Evolutionary conservation across 441 rosid species (phyloP), one percentile per base, ranked within the genome.

Genomic region (Syzygium malaccense): DNA sequence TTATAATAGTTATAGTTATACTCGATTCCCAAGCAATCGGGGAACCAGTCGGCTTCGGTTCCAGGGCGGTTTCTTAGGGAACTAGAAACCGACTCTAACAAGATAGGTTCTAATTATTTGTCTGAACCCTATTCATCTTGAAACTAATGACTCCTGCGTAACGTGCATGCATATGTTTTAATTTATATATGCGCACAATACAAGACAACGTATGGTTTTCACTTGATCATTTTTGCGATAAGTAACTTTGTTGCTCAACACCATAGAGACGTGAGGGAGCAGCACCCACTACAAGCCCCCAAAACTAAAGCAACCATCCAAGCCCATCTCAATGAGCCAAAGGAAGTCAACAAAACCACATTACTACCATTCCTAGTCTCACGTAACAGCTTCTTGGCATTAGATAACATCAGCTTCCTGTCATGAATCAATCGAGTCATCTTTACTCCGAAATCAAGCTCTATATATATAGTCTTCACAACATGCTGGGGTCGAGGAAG

Each of bases 391-490:
- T 12, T 75, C 41, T 41, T n/a, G 41, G 83, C 83, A 23, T 41
- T n/a, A 23, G n/a, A 23, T 37, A 6, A 20, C 12, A 37, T 23
- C 51, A 41, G n/a, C 83, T 75, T 37, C 83, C 17, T 2, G 49
- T 75, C n/a, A 41, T 41, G 51, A 23, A 75, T 23, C 83, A 41
- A 75, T 25, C 6, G 51, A 75, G n/a, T 51, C 10, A 75, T 75
- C n/a, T 75, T 25, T 75, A 41, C n/a, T 75, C 10, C 18, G 10
- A 23, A 41, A 41, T 25, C n/a, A 3, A 75, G 14, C 14, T 75
- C 17, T 2, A 0, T 1, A 0, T 2, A 0, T 1, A 0, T 23
- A 6, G n/a, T 6, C 51, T 41, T 75, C 83, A 9, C n/a, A 11
- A 41, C 79, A 75, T 75, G 51, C 51, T 1, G 8, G n/a, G 51